These are phyloP conservation scores for Hyaloperonospora brassicae DNA, from an alignment of 352 stramenopile genomes.

Conservation along the genomic window DNA sequence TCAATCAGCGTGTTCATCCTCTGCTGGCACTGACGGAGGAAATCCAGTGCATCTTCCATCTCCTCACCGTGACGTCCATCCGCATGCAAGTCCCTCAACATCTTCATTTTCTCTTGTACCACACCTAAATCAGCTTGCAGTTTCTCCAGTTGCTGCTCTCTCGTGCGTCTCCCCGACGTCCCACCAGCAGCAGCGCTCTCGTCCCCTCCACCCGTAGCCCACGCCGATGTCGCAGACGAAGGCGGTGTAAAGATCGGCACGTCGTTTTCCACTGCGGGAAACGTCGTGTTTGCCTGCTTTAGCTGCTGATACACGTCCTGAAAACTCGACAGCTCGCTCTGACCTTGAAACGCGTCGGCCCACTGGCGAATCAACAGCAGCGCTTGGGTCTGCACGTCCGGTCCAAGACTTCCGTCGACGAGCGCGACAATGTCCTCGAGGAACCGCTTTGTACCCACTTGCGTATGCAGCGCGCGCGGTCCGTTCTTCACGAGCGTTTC, in stretches of 20 bases:
- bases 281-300: slow-evolving; percentile 62
- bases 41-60: slow-evolving; percentile 69
- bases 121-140: slow-evolving; percentile 57
- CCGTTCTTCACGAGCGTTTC: slow-evolving; percentile 81
- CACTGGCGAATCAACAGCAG: slow-evolving; percentile 77
- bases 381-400: slow-evolving; percentile 71
- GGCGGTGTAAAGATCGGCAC: slow-evolving; percentile 66
- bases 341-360: slow-evolving; percentile 52
- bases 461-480: slow-evolving; percentile 39
- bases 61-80: slow-evolving; percentile 29
- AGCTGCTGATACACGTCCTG: slow-evolving; percentile 74
- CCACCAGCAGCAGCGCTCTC: slow-evolving; percentile 5
- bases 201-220: slow-evolving; percentile 5
- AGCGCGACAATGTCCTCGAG: slow-evolving; percentile 60
- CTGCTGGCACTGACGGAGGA: slow-evolving; percentile 74
- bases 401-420: slow-evolving; percentile 51
- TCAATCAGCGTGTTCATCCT: slow-evolving; percentile 86
- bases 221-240: slow-evolving; percentile 18
- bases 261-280: slow-evolving; percentile 62
- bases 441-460: slow-evolving; percentile 54
- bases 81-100: slow-evolving; percentile 36
- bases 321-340: slow-evolving; percentile 42
- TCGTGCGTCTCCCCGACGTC: slow-evolving; percentile 14
- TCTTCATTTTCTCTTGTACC: slow-evolving; percentile 63
- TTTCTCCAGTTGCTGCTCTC: slow-evolving; percentile 66